These are phyloP conservation scores for Mycena vitilis DNA, from an alignment of 768 basidiomycete genomes.

Conservation along the genomic window DNA sequence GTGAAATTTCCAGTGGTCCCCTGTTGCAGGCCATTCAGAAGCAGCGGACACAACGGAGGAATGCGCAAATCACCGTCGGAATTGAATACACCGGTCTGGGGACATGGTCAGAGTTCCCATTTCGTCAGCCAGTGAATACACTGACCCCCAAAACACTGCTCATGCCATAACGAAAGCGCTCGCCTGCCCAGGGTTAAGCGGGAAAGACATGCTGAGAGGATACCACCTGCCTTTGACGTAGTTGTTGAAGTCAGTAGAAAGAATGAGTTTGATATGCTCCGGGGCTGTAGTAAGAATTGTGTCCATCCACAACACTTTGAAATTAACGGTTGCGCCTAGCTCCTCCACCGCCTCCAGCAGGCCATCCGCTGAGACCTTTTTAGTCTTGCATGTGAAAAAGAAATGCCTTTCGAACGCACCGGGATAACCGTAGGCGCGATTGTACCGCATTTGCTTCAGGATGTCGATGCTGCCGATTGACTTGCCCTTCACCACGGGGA, in stretches of 20 bases:
- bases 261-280: slow-evolving; percentile 42
- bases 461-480: slow-evolving; percentile 45
- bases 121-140: not conserved
- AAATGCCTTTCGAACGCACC: slow-evolving; percentile 32
- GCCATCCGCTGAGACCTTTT: slow-evolving; percentile 19
- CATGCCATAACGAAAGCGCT: slow-evolving; percentile 30
- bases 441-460: slow-evolving; percentile 35
- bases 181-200: slow-evolving; percentile 4
- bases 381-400: not conserved
- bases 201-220: not conserved
- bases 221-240: slow-evolving; percentile 39
- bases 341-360: slow-evolving; percentile 21
- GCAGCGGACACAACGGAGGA: not conserved
- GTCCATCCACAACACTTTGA: slow-evolving; percentile 35
- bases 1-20: slow-evolving; percentile 68
- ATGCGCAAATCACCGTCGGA: slow-evolving; percentile 55
- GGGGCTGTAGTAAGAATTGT: slow-evolving; percentile 36
- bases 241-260: slow-evolving; percentile 43
- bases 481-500: slow-evolving; percentile 37
- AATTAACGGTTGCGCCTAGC: slow-evolving; percentile 33
- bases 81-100: slow-evolving; percentile 65
- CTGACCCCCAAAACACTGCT: slow-evolving; percentile 31
- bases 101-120: not conserved
- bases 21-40: slow-evolving; percentile 31
- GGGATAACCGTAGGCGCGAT: slow-evolving; percentile 46